A percentile compares a stretch with the other conserved stretches of the same genome.
phyloP scores from a whole-genome alignment of 192 early-diverging fungal species.

The Linnemannia exigua region DNA sequence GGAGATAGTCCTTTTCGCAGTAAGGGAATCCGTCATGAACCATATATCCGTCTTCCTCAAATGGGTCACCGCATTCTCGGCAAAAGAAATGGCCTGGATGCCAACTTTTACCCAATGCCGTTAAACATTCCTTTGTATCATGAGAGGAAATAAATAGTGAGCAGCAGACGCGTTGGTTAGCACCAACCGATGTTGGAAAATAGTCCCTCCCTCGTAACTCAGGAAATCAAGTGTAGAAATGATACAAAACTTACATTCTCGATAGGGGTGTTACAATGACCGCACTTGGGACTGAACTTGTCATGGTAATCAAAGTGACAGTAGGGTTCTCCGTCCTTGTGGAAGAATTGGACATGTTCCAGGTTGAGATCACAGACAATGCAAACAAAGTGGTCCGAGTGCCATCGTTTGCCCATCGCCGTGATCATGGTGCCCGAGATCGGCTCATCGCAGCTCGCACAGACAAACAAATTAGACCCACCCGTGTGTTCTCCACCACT shows the following conservation, averaged over 20 bases:
- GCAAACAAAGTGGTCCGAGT: constrained; percentile 68
- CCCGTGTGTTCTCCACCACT: not conserved
- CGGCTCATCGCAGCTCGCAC: constrained; percentile 61
- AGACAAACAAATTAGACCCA: constrained; percentile 27
- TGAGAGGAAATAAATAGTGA: not conserved
- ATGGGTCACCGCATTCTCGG: constrained; percentile 67
- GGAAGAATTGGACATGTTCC: constrained; percentile 67
- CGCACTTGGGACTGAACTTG: constrained; percentile 67
- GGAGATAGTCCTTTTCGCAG: constrained; percentile 69
- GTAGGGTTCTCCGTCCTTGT: constrained; percentile 68
- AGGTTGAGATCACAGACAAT: constrained; percentile 56
- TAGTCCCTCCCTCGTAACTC: too few species aligned
- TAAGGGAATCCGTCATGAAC: constrained; percentile 68
- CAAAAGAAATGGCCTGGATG: constrained; percentile 73
- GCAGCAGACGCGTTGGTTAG: not conserved
- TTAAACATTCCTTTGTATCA: constrained; percentile 58
- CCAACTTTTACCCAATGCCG: constrained; percentile 67
- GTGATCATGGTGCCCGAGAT: constrained; percentile 61
- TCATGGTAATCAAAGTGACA: constrained; percentile 70
- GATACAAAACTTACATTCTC: constrained; percentile 66
- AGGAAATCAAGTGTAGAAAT: too few species aligned
- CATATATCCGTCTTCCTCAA: constrained; percentile 65
- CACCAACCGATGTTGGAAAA: too few species aligned
- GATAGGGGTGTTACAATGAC: constrained; percentile 68
- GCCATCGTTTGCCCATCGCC: constrained; percentile 70